Evolutionary conservation across 768 basidiomycete genomes (phyloP).

Genomic region (Phylloporus arenicola): DNA sequence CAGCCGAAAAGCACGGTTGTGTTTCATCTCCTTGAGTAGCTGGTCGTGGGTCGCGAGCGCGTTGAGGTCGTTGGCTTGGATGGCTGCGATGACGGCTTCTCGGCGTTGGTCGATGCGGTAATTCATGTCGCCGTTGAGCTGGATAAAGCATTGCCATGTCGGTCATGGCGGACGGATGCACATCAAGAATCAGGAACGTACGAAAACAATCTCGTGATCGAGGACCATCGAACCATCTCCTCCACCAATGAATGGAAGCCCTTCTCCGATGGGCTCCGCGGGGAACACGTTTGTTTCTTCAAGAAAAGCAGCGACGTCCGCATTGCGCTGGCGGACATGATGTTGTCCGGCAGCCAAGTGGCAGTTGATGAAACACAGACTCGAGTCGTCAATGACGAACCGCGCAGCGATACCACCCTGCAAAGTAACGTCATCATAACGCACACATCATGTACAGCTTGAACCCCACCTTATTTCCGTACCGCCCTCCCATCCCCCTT

Average conservation of each 20-base stretch:
- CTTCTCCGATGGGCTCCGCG: slow-evolving; percentile 43
- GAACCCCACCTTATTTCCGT: slow-evolving; percentile 84
- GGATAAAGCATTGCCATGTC: neutral
- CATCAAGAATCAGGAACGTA: slow-evolving; percentile 26
- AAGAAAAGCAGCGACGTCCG: slow-evolving; percentile 81
- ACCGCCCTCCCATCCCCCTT: slow-evolving; percentile 86
- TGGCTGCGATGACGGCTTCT: slow-evolving; percentile 68
- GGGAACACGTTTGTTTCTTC: slow-evolving; percentile 74
- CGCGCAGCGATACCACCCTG: slow-evolving; percentile 90
- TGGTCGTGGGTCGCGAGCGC: slow-evolving; percentile 77
- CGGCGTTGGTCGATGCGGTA: slow-evolving; percentile 94
- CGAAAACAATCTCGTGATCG: slow-evolving; percentile 92
- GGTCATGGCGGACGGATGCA: neutral
- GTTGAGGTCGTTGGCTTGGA: slow-evolving; percentile 61
- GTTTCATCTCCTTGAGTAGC: slow-evolving; percentile 81
- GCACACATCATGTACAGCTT: neutral
- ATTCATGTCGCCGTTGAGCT: slow-evolving; percentile 94
- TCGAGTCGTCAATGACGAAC: slow-evolving; percentile 87
- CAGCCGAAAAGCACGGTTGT: slow-evolving; percentile 83
- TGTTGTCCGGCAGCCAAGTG: slow-evolving; percentile 96
- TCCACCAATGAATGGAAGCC: slow-evolving; percentile 74
- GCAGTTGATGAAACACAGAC: slow-evolving; percentile 92
- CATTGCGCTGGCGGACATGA: slow-evolving; percentile 75
- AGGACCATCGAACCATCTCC: slow-evolving; percentile 90
- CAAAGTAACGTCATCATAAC: slow-evolving; percentile 1